phyloP scores from a whole-genome alignment of 176 grass and related monocot species.

The Calamus simplicifolius region DNA sequence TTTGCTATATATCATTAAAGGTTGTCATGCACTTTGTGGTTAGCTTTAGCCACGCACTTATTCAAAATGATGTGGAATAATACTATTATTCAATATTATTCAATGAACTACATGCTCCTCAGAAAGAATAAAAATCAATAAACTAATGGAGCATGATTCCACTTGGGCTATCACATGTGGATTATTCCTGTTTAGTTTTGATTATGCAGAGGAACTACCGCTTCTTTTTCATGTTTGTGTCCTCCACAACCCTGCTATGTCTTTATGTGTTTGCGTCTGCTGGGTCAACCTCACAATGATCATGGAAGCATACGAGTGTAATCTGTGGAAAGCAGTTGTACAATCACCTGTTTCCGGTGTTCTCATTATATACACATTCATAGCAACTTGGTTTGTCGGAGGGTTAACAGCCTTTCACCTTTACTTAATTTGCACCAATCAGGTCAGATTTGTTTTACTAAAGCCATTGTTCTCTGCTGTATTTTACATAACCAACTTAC shows the following conservation, averaged over 20 bases:
- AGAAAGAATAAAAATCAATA: too few relatives aligned
- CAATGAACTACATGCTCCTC: too few relatives aligned
- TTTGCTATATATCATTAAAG: too few relatives aligned
- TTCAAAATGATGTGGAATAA: too few relatives aligned
- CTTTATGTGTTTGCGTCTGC: slow-evolving; percentile 72
- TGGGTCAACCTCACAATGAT: slow-evolving; percentile 56
- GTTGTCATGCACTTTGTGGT: too few relatives aligned
- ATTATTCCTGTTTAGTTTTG: neutral
- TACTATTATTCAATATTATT: too few relatives aligned
- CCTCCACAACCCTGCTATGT: slow-evolving; percentile 65
- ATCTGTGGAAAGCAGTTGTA: slow-evolving; percentile 31
- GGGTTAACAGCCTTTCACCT: slow-evolving; percentile 86
- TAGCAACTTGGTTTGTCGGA: slow-evolving; percentile 84
- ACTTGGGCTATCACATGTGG: neutral
- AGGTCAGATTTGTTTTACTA: slow-evolving; percentile 37
- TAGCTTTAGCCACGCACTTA: too few relatives aligned
- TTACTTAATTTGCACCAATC: slow-evolving; percentile 83
- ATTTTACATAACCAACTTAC: neutral
- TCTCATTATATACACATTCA: slow-evolving; percentile 82
- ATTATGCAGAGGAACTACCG: slow-evolving; percentile 62
- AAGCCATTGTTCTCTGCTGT: neutral
- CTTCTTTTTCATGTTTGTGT: slow-evolving; percentile 87
- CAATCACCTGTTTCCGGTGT: slow-evolving; percentile 63
- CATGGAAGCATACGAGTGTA: slow-evolving; percentile 8
- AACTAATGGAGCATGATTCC: too few relatives aligned